Evolutionary conservation across 345 rosid genomes (phyloP), one percentile per base, ranked within the genome.

Genomic region (Hevea brasiliensis): DNA sequence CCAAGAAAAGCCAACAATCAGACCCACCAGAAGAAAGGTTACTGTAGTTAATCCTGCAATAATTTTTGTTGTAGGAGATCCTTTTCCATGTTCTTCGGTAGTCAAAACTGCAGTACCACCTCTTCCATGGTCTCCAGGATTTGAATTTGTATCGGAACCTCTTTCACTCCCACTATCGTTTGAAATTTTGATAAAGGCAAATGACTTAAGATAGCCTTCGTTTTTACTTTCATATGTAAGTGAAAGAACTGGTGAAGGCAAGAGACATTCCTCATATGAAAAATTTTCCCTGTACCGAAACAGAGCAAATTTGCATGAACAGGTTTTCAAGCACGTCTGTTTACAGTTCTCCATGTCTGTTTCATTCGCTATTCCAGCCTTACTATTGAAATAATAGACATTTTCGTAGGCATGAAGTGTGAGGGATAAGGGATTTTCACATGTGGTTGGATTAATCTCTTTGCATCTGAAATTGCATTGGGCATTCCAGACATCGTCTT

Each of bases 241-340:
- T 32, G 65, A 32, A 32, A 61, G 65, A 61, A 61, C 45, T 15
- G 47, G 47, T 37, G 45, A 37, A 0, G 47, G 65, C 10, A 61
- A 32, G 4, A 21, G 2, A 62, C 67, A 62, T n/a, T 62, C 6
- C 26, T 48, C 67, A 18, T 6, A 1, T 13, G 40, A 29, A 27
- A 8, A 18, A 17, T 13, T 20, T 15, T 13, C n/a, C 4, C 1
- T 0, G 17, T 7, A 15, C 11, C 1, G 24, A 69, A 68, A 68
- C 9, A 50, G 12, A 54, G 61, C 72, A 68, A 13, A 48, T 4
- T 11, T 32, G 50, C 72, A 68, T 1, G 61, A 53, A 68, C 61
- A 68, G 2, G 54, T 68, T 59, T 23, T 69, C 29, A 37, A 55
- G 35, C 53, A 37, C 21, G 21, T 37, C 0, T 56, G 13, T 41